Evolutionary conservation across 495 filamentous ascomycete species (phyloP).

Genomic region (Neurospora sp.): DNA sequence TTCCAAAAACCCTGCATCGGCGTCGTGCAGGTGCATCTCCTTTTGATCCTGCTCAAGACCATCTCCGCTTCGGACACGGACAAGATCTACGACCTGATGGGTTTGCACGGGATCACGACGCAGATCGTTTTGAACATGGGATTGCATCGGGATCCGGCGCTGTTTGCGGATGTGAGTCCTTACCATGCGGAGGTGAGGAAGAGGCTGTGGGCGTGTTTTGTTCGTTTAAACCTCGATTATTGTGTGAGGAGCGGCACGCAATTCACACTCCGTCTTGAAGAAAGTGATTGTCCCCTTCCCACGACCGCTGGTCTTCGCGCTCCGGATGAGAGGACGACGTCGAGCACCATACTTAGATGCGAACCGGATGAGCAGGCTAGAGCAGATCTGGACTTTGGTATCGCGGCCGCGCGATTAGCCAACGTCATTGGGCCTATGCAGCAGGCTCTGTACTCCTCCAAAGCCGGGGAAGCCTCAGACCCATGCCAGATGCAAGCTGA

Average conservation of each 20-base stretch:
- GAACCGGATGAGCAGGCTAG: background rate
- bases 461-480: background rate
- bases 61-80: constrained; percentile 15
- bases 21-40: constrained; percentile 11
- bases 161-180: constrained; percentile 6
- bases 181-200: constrained; percentile 13
- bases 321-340: background rate
- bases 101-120: constrained; percentile 8
- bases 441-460: constrained; percentile 4
- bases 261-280: constrained; percentile 5
- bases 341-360: background rate
- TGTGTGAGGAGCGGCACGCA: constrained; percentile 14
- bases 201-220: constrained; percentile 8
- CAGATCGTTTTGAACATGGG: constrained; percentile 14
- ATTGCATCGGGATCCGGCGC: constrained; percentile 8
- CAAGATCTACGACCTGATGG: constrained; percentile 11
- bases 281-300: constrained; percentile 13
- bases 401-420: constrained; percentile 6
- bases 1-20: constrained; percentile 17
- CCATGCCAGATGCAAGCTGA: background rate
- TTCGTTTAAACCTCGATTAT: constrained; percentile 12
- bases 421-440: constrained; percentile 8
- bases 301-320: background rate
- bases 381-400: constrained; percentile 3
- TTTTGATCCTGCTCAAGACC: constrained; percentile 8